phyloP scores from a whole-genome alignment of 768 basidiomycete species.

The Pulveroboletus sp. region DNA sequence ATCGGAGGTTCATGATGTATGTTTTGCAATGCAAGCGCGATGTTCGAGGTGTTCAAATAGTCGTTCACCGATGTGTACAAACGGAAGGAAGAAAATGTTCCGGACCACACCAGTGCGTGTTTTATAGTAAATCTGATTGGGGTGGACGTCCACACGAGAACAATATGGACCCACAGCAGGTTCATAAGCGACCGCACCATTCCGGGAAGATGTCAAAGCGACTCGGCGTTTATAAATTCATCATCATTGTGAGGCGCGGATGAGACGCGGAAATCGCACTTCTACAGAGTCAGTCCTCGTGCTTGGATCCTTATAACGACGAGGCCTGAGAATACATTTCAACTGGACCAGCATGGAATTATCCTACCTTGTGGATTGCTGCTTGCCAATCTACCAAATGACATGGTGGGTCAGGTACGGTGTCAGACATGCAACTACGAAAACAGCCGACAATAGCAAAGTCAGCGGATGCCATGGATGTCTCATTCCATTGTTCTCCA shows the following conservation, averaged over 20 bases:
- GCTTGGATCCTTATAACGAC: too few relatives aligned
- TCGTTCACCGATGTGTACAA: neutral
- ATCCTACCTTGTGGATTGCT: too few relatives aligned
- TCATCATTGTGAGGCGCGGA: too few relatives aligned
- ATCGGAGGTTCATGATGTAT: constrained; percentile 9
- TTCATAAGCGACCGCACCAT: constrained; percentile 6
- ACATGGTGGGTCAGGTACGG: neutral
- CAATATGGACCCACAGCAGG: constrained; percentile 21
- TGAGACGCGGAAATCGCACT: too few relatives aligned
- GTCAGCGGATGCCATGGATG: neutral
- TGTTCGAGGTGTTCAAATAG: neutral
- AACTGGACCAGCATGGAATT: too few relatives aligned
- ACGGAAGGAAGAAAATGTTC: neutral
- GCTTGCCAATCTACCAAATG: neutral
- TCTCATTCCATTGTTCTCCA: neutral
- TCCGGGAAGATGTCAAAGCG: constrained; percentile 13
- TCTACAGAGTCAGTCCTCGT: too few relatives aligned
- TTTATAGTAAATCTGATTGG: constrained; percentile 5
- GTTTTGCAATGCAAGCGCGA: neutral
- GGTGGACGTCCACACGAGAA: constrained; percentile 7
- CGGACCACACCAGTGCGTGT: neutral
- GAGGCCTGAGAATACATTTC: too few relatives aligned
- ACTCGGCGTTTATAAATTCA: too few relatives aligned
- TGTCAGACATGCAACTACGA: neutral
- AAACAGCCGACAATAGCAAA: neutral